Conservation (phyloP, 306 rosid genomes). For the Lathyrus sativus region DNA sequence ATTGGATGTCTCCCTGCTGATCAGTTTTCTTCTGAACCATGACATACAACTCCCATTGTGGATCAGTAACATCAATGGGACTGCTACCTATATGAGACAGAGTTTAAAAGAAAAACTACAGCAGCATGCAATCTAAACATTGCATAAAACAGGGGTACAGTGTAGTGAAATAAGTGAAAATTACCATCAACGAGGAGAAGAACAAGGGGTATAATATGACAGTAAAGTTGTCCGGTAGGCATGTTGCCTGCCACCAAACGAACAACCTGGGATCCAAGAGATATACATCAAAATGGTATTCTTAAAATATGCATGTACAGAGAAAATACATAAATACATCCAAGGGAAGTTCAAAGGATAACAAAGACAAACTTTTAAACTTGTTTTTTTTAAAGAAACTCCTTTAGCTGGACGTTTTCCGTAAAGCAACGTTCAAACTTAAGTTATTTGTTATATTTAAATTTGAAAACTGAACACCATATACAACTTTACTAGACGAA, state of each 20-base stretch:
- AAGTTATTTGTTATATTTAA: background rate
- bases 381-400: background rate
- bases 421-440: background rate
- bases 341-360: conserved; percentile 8
- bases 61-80: conserved; percentile 82
- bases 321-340: background rate
- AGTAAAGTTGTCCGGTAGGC: conserved; percentile 78
- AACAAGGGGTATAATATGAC: conserved; percentile 80
- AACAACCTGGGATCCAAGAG: conserved; percentile 58
- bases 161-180: conserved; percentile 19
- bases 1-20: conserved; percentile 53
- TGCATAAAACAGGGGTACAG: conserved; percentile 6
- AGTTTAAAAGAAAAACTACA: conserved; percentile 20
- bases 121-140: conserved; percentile 9
- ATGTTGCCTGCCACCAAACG: conserved; percentile 74
- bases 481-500: conserved; percentile 10
- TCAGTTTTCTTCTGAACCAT: conserved; percentile 61
- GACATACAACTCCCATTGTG: conserved; percentile 86
- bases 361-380: background rate
- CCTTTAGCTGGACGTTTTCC: background rate
- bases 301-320: conserved; percentile 20
- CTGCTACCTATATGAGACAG: conserved; percentile 67
- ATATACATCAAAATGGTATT: conserved; percentile 35
- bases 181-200: conserved; percentile 95
- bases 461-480: conserved; percentile 16